Conservation (phyloP, 257 asterid genomes). For the Capsicum baccatum region DNA sequence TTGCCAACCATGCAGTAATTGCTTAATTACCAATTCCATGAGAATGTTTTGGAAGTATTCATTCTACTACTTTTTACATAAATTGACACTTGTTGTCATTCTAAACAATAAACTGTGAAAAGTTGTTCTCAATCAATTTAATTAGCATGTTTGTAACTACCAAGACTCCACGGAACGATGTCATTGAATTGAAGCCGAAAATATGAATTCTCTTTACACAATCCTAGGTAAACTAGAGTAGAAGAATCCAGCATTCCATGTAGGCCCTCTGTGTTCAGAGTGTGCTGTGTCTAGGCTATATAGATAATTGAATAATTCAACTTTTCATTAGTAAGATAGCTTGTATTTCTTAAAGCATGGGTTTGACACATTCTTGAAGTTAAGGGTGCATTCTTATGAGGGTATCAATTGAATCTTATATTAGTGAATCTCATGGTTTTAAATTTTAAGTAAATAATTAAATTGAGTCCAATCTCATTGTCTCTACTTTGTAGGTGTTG, state of each 20-base stretch:
- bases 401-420: conserved; percentile 14
- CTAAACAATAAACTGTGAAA: background rate
- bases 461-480: background rate
- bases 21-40: background rate
- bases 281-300: conserved; percentile 7
- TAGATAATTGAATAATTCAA: background rate
- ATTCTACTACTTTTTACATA: background rate
- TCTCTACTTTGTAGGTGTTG: conserved; percentile 56
- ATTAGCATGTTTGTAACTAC: background rate
- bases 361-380: conserved; percentile 1
- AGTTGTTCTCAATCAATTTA: background rate
- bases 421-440: conserved; percentile 18
- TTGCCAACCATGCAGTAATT: background rate
- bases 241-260: conserved; percentile 8
- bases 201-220: background rate
- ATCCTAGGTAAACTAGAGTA: background rate
- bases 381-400: background rate
- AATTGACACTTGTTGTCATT: conserved; percentile 20
- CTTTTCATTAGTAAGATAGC: background rate
- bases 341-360: background rate
- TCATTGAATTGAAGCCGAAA: conserved; percentile 16
- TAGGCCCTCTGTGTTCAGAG: background rate
- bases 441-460: background rate
- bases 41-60: background rate
- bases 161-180: background rate